Conservation (phyloP, 2,329 filamentous ascomycete genomes). For the Phialophora tarda region DNA sequence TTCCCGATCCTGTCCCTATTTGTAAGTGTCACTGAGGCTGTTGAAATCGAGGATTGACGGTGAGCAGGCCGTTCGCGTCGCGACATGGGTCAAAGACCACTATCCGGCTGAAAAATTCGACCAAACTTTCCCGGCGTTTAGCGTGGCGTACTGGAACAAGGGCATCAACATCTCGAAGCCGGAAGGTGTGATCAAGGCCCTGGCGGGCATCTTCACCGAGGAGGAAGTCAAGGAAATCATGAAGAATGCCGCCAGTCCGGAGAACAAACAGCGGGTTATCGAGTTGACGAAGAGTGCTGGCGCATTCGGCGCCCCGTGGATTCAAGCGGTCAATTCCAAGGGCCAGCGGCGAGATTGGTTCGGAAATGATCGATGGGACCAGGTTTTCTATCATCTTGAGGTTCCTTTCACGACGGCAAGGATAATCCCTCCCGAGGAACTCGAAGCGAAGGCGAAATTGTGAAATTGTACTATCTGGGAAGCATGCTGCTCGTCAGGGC, state of each 20-base stretch:
- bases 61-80: slow-evolving; percentile 31
- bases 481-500: neutral
- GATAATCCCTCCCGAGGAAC: slow-evolving; percentile 29
- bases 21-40: slow-evolving; percentile 21
- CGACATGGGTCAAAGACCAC: slow-evolving; percentile 35
- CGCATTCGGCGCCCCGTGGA: slow-evolving; percentile 34
- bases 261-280: slow-evolving; percentile 32
- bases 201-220: slow-evolving; percentile 30
- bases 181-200: slow-evolving; percentile 27
- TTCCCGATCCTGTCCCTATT: slow-evolving; percentile 35
- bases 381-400: slow-evolving; percentile 30
- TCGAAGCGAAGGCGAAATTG: slow-evolving; percentile 27
- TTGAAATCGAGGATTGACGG: neutral
- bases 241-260: slow-evolving; percentile 28
- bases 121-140: slow-evolving; percentile 30
- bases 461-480: slow-evolving; percentile 5
- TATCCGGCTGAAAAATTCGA: slow-evolving; percentile 35
- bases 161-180: slow-evolving; percentile 34
- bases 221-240: slow-evolving; percentile 35
- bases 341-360: slow-evolving; percentile 32
- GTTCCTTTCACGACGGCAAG: slow-evolving; percentile 27
- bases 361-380: slow-evolving; percentile 34
- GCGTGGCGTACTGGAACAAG: slow-evolving; percentile 32
- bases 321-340: slow-evolving; percentile 28
- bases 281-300: slow-evolving; percentile 31